A percentile compares a stretch with the other conserved stretches of the same genome.
Conservation (phyloP, 805 yeast species). For the Candida gorgasii region DNA sequence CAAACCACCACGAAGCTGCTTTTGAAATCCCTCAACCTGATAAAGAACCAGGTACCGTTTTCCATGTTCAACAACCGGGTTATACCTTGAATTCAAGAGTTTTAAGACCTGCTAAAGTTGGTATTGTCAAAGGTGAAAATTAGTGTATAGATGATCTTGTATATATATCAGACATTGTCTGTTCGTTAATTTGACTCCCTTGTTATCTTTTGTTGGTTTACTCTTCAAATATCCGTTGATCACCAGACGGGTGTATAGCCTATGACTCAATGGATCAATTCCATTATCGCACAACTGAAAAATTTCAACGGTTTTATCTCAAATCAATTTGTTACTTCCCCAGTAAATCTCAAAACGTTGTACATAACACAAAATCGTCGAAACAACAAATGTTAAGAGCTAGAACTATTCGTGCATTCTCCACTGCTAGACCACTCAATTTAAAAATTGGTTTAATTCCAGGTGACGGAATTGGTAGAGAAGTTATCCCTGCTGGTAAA, state of each 20-base stretch:
- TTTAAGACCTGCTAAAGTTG: constrained; percentile 93
- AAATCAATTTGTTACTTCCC: too few species aligned
- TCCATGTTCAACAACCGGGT: constrained; percentile 91
- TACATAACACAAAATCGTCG: too few species aligned
- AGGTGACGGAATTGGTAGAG: constrained; percentile 98
- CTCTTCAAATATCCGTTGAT: not conserved
- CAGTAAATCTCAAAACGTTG: too few species aligned
- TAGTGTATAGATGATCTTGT: constrained; percentile 10
- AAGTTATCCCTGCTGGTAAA: constrained; percentile 96
- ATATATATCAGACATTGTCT: constrained; percentile 4
- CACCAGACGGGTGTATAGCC: not conserved
- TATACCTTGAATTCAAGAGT: constrained; percentile 84
- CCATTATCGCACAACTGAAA: constrained; percentile 5
- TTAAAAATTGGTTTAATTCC: constrained; percentile 72
- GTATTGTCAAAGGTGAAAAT: constrained; percentile 67
- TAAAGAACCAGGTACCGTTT: constrained; percentile 88
- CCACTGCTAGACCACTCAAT: constrained; percentile 8
- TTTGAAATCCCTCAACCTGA: constrained; percentile 85
- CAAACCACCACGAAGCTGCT: constrained; percentile 90
- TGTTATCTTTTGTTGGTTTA: not conserved
- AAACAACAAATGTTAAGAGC: constrained; percentile 9
- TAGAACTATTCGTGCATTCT: constrained; percentile 15
- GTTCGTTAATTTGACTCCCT: not conserved
- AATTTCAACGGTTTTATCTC: constrained; percentile 1
- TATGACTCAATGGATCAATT: constrained; percentile 6